Conservation (phyloP, 2,329 filamentous ascomycete species). For the Penicillium digitatum region DNA sequence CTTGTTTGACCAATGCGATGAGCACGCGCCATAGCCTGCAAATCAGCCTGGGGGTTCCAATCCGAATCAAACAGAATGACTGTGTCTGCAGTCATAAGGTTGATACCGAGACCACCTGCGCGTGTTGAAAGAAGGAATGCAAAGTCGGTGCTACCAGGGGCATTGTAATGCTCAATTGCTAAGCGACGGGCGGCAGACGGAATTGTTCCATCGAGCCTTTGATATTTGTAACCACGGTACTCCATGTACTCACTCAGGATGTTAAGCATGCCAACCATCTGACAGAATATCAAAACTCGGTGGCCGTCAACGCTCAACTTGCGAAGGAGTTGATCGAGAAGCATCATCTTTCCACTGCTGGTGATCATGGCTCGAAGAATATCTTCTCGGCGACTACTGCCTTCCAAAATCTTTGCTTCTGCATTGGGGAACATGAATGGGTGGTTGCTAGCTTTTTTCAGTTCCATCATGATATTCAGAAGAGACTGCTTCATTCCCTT, state of each 20-base stretch:
- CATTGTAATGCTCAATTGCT: conserved; percentile 98
- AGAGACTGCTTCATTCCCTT: conserved; percentile 91
- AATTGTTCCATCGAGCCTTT: conserved; percentile 92
- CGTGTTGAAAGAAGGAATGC: conserved; percentile 93
- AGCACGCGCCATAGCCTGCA: conserved; percentile 97
- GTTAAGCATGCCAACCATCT: conserved; percentile 99
- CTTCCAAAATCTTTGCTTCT: conserved; percentile 80
- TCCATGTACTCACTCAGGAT: conserved; percentile 92
- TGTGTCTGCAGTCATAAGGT: conserved; percentile 96
- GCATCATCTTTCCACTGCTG: conserved; percentile 99
- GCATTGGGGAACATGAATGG: conserved; percentile 96
- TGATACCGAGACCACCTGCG: conserved; percentile 96
- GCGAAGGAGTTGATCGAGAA: conserved; percentile 87
- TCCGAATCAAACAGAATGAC: conserved; percentile 92
- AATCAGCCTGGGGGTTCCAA: conserved; percentile 97
- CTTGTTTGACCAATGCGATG: conserved; percentile 96
- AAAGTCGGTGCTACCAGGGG: conserved; percentile 92
- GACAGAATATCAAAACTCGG: conserved; percentile 95
- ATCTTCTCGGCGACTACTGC: conserved; percentile 78
- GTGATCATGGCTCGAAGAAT: conserved; percentile 89
- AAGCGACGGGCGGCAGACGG: conserved; percentile 80
- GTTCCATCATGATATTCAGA: conserved; percentile 98
- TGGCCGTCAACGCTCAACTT: conserved; percentile 93
- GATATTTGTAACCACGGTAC: conserved; percentile 89
- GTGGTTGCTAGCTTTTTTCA: conserved; percentile 99